phyloP scores from a whole-genome alignment of 768 basidiomycete genomes.

The Gymnopilus dilepis region DNA sequence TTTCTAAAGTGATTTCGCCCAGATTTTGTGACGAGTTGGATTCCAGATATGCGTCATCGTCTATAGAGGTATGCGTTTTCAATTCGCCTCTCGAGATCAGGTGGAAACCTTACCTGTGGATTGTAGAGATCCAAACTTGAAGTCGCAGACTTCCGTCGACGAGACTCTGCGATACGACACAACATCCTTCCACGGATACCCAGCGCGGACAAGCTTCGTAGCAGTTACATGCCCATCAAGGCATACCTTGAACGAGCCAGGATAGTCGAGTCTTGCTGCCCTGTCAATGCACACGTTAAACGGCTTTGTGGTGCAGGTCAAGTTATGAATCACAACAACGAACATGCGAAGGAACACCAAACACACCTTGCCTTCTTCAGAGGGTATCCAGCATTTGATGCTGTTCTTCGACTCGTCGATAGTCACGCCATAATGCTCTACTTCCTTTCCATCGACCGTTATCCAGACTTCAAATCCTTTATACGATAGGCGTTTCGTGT shows the following conservation, averaged over 20 bases:
- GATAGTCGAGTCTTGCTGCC: too few species aligned
- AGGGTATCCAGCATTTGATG: constrained; percentile 14
- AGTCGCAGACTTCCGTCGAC: neutral
- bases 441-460: constrained; percentile 4
- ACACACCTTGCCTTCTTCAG: constrained; percentile 11
- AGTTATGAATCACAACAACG: too few species aligned
- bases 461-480: neutral
- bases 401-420: neutral
- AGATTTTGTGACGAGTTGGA: neutral
- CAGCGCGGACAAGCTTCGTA: too few species aligned
- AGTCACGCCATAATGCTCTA: neutral
- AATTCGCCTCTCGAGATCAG: neutral
- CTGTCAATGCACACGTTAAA: too few species aligned
- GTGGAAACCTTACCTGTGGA: neutral
- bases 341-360: neutral
- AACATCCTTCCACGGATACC: neutral
- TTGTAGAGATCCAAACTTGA: neutral
- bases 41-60: constrained; percentile 1
- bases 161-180: neutral
- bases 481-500: neutral
- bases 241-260: neutral
- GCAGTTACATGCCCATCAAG: neutral
- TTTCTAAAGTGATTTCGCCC: constrained; percentile 6
- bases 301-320: too few species aligned
- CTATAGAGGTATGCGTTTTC: neutral